Base-by-base conservation (phyloP, 2,329 filamentous ascomycete species). In the Talaromyces islandicus region DNA sequence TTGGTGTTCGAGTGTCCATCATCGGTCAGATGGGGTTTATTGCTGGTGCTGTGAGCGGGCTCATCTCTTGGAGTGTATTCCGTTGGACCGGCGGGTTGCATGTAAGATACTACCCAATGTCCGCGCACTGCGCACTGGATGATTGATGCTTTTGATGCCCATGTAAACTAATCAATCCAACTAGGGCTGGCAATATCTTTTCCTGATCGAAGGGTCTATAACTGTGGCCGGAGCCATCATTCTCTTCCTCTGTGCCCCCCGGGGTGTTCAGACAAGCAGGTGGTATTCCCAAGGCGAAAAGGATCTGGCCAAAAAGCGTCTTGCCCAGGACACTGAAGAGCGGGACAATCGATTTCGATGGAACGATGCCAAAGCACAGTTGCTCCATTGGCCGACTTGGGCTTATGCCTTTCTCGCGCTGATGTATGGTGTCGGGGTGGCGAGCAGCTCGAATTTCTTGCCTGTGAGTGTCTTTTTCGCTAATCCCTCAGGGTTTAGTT, bases 11-110 rank as follows among this genome's bases (percentile, higher is more conserved):
- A 14, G 73, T 76, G 2, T 77, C 75, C 3, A 74, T 78, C 19
- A 77, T 79, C 64, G 78, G 79, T 54, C 75, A 72, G 0, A 75
- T 70, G 54, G 73, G 76, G 2, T 68, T 78, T 4, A 69, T 80
- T 0, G 76, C 74, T 0, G 52, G 54, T 30, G 59, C 59, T 5
- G 48, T 60, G 9, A 57, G 54, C 32, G 54, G 59, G 6, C 41
- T 57, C 9, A 57, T 60, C 14, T 56, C 59, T 4, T 60, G 48
- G 43, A 27, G 43, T 11, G 54, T 57, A 14, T 60, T 60, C 14
- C 59, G 56, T 29, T 60, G 59, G 59, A 32, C 56, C 5, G 41
- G 59, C 7, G 35, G 19, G 17, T 29, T 60, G 5, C 35, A 54
- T 11, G 53, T 35, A 30, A 30, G 29, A 21, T 48, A 11, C n/a